Base-by-base conservation (phyloP, 495 filamentous ascomycete species). In the Trypethelium eluteriae region DNA sequence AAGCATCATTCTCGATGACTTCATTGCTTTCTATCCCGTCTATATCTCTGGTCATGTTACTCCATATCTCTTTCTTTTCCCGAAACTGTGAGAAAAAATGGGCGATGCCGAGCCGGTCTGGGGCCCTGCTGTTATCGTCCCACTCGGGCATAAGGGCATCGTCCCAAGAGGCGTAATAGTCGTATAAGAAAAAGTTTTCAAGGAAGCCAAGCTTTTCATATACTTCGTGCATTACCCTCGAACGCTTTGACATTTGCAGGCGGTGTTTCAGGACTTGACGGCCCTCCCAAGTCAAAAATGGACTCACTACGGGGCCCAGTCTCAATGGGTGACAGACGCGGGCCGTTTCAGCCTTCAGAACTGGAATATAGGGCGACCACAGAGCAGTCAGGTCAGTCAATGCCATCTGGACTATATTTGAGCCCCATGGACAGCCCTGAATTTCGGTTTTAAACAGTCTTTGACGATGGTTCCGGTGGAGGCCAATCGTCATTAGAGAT, bases 121-220 rank as follows among this genome's bases (percentile, higher is more conserved):
- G 53, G 32, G 53, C 32, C 36, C 53, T 59, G 18, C 53, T 59
- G 14, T 36, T 34, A 18, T 59, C 53, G 6, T 59, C 53, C 32
- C 53, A 53, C 16, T 53, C 49, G n/a, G 49, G 49, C 49, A 34
- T 36, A 5, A 59, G 7, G 36, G 53, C 53, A 7, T 36, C 18
- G 14, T 59, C 53, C 53, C 53, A 59, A 35, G n/a, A 11, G 32
- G 25, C 18, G 32, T 59, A 59, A 36, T n/a, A 59, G 14, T 59
- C 53, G 14, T 57, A 66, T 10, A 39, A 32, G 38, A 66, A 39
- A 46, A 66, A 66, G 38, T 2, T 35, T 34, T 66, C 50, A 7
- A 53, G 49, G n/a, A 66, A 66, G n/a, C 63, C 56, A 14, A 70
- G 53, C 59, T 62, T 70, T 59, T 14, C 10, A n/a, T 53, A 59